phyloP scores from a whole-genome alignment of 768 basidiomycete species.

The Lentinula sp. region DNA sequence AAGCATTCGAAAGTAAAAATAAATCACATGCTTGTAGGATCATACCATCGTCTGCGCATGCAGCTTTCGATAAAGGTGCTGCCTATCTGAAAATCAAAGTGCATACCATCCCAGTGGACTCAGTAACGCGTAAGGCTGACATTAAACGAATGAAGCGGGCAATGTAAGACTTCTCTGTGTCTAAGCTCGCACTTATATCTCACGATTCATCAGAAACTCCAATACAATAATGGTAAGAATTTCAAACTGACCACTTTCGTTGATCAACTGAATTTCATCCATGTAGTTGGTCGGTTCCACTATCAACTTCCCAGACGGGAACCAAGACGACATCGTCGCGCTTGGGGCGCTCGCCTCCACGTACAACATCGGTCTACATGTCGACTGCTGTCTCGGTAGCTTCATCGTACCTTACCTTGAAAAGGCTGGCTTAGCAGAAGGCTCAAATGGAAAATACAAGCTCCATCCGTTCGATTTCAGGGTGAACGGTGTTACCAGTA shows the following conservation, averaged over 20 bases:
- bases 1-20: not conserved
- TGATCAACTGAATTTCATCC: not conserved
- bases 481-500: constrained; percentile 86
- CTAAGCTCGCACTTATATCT: constrained; percentile 5
- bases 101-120: constrained; percentile 79
- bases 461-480: constrained; percentile 83
- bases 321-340: constrained; percentile 79
- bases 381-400: constrained; percentile 91
- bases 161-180: constrained; percentile 51
- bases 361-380: constrained; percentile 82
- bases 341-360: constrained; percentile 69
- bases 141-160: constrained; percentile 75
- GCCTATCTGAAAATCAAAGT: constrained; percentile 88
- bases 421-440: constrained; percentile 60
- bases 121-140: constrained; percentile 70
- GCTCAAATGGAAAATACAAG: constrained; percentile 49
- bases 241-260: not conserved
- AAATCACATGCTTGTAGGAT: constrained; percentile 41
- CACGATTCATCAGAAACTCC: constrained; percentile 48
- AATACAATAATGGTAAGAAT: constrained; percentile 79
- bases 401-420: constrained; percentile 94
- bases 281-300: constrained; percentile 77
- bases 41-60: constrained; percentile 80
- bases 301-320: constrained; percentile 81
- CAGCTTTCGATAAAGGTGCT: constrained; percentile 92